Percentiles rank a stretch among this genome's conserved stretches.
Evolutionary conservation across 805 yeast species (phyloP).

Genomic region (Diddensiella caesifluorescens): DNA sequence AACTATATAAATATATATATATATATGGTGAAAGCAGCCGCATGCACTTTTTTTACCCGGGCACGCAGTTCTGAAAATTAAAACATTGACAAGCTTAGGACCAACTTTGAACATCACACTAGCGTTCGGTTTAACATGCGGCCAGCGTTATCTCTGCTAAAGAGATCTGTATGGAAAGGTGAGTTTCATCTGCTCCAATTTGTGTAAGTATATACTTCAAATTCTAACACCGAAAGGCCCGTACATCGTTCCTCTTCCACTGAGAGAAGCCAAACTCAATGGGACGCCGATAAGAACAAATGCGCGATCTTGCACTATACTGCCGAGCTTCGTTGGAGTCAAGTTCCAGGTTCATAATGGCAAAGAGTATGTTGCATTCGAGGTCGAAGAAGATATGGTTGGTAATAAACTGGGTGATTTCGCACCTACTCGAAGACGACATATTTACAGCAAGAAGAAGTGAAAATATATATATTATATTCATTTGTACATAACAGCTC

Average conservation of each 20-base stretch:
- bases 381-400: slow-evolving; percentile 91
- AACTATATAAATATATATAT: no score
- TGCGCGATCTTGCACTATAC: slow-evolving; percentile 88
- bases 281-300: slow-evolving; percentile 91
- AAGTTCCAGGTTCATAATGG: slow-evolving; percentile 96
- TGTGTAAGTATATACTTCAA: neutral
- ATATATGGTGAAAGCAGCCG: no score
- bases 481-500: neutral
- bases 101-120: no score
- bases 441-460: slow-evolving; percentile 50
- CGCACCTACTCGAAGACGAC: slow-evolving; percentile 88
- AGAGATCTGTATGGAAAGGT: slow-evolving; percentile 43
- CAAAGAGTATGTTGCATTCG: slow-evolving; percentile 82
- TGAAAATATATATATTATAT: slow-evolving; percentile 9
- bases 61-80: no score
- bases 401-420: slow-evolving; percentile 94
- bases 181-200: slow-evolving; percentile 6
- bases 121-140: no score
- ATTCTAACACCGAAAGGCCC: slow-evolving; percentile 51
- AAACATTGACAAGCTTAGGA: no score
- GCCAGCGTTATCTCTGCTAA: slow-evolving; percentile 30
- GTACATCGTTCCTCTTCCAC: slow-evolving; percentile 89
- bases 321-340: slow-evolving; percentile 94
- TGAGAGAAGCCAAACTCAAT: slow-evolving; percentile 72
- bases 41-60: no score